Evolutionary conservation across 306 rosid genomes (phyloP).

Genomic region (Lablab purpureus): DNA sequence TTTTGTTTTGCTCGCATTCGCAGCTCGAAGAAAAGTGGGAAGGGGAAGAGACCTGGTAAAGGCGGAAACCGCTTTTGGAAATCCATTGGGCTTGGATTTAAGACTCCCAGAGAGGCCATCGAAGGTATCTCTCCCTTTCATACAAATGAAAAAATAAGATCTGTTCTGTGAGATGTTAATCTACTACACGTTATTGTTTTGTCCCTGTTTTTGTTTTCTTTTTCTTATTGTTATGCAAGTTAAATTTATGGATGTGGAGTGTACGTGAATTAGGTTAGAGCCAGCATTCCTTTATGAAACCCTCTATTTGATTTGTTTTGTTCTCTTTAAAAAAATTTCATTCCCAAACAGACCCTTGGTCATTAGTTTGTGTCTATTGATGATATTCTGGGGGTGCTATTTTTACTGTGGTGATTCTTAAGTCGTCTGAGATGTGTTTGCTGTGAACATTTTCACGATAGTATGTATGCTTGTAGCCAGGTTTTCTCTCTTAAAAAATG

Average conservation of each 20-base stretch:
- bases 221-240: neutral
- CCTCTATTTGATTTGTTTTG: neutral
- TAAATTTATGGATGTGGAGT: neutral
- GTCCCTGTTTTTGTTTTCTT: too few relatives aligned
- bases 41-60: constrained; percentile 88
- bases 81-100: constrained; percentile 80
- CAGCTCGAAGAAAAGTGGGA: constrained; percentile 77
- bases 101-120: constrained; percentile 88
- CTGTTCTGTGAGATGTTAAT: neutral
- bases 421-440: neutral
- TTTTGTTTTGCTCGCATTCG: neutral
- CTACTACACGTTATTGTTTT: neutral
- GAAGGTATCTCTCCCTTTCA: constrained; percentile 54
- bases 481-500: neutral
- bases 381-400: too few relatives aligned
- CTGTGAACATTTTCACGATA: neutral
- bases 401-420: neutral
- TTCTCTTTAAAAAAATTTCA: neutral
- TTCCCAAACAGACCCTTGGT: neutral
- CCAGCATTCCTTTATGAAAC: neutral
- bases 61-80: constrained; percentile 87
- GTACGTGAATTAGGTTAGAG: neutral
- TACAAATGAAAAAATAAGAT: too few relatives aligned
- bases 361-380: neutral
- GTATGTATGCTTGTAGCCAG: too few relatives aligned